These are phyloP conservation scores for Phytophthora gonapodyides DNA, from an alignment of 352 stramenopile species.

Conservation along the genomic window DNA sequence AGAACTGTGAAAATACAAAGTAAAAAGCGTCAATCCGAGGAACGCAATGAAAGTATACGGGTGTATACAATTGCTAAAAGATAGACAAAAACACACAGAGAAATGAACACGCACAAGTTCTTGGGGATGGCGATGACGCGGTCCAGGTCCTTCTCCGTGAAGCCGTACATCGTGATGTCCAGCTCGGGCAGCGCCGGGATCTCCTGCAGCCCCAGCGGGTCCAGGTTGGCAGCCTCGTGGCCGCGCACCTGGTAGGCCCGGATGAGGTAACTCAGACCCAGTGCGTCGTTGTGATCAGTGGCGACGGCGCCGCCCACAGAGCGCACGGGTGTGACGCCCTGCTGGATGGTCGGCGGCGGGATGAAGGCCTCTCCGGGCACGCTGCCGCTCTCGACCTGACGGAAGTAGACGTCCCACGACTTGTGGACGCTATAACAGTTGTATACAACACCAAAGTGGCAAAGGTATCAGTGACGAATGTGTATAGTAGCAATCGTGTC, in stretches of 20 bases:
- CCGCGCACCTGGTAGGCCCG: conserved; percentile 97
- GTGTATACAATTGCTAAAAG: conserved; percentile 12
- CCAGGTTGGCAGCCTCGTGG: conserved; percentile 95
- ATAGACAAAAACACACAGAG: conserved; percentile 9
- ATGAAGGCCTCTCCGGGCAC: conserved; percentile 86
- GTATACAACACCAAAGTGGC: conserved; percentile 4
- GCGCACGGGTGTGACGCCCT: conserved; percentile 67
- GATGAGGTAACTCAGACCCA: conserved; percentile 97
- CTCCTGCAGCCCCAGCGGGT: conserved; percentile 94
- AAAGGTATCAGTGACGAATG: conserved; percentile 5
- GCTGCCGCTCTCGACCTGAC: conserved; percentile 77
- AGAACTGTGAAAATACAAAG: conserved; percentile 44
- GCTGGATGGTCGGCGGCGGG: conserved; percentile 76
- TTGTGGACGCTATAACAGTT: conserved; percentile 68
- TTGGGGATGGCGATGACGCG: conserved; percentile 85
- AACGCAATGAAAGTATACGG: not conserved
- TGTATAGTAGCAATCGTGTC: conserved; percentile 9
- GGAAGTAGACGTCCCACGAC: conserved; percentile 89
- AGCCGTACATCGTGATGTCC: conserved; percentile 93
- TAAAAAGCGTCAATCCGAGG: not conserved
- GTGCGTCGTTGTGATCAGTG: conserved; percentile 70
- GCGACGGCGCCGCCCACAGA: conserved; percentile 46
- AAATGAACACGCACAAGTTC: conserved; percentile 72
- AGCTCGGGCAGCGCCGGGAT: conserved; percentile 75
- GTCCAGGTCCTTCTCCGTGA: conserved; percentile 90